Base-by-base conservation (phyloP, 2,329 filamentous ascomycete species). In the Paecilomyces niveus region DNA sequence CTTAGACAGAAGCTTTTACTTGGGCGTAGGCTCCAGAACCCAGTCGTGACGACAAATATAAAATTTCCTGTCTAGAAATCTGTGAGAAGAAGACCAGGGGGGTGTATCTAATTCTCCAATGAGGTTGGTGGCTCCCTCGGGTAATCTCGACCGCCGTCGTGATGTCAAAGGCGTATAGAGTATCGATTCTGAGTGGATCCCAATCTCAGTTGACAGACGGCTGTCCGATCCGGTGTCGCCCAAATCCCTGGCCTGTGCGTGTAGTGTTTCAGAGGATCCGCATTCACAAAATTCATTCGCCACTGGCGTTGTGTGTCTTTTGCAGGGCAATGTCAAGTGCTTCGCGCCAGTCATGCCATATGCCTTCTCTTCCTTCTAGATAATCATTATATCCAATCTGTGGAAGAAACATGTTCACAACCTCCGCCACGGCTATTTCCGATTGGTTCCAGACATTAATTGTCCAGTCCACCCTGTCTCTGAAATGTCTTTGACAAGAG, bases 161-260 rank as follows among this genome's bases (percentile, higher is more conserved):
- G 53, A 54, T 54, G 53, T 54, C 52, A 32, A 54, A 32, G 53
- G 22, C 53, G 21, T 49, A 32, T 22, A 51, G 45, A 45, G 50
- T 55, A 45, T 58, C 56, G 53, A 56, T 24, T 54, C 9, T 45
- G n/a, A 45, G 39, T 45, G 39, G 39, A 45, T 45, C 15, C 39
- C 18, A 45, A 45, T 45, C 39, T 21, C 15, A 45, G 39, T 18
- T 45, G 39, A 45, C 39, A 45, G 39, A 45, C 39, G n/a, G 50
- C 49, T 69, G 67, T 49, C 45, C 56, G 55, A 39, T 29, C 57
- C 55, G 39, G n/a, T 35, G 31, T n/a, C n/a, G 53, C 53, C 26
- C 18, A 35, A 29, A 10, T 3, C 18, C 33, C 53, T 45, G 54
- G 31, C 21, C 22, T 49, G n/a, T n/a, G n/a, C n/a, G n/a, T n/a